A percentile compares a stretch with the other conserved stretches of the same genome.
Evolutionary conservation across 306 rosid species (phyloP).

Genomic region (Sphenostylis stenocarpa): DNA sequence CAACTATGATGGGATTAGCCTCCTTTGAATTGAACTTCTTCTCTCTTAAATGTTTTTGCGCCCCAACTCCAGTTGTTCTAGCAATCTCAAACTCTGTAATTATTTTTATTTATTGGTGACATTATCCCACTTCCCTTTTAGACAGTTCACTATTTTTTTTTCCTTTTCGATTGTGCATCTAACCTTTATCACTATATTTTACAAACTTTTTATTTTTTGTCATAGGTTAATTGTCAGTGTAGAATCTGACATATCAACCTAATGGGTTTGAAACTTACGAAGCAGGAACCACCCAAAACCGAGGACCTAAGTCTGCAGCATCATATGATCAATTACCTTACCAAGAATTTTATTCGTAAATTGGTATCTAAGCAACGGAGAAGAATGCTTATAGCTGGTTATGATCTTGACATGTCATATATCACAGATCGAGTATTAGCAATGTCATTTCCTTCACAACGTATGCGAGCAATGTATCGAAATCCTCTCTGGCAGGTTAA

Average conservation of each 20-base stretch:
- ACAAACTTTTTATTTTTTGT: slow-evolving; percentile 5
- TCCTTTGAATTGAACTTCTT: neutral
- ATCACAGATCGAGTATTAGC: slow-evolving; percentile 81
- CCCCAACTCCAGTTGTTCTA: slow-evolving; percentile 1
- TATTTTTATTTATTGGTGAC: neutral
- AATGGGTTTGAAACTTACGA: slow-evolving; percentile 73
- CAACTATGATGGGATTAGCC: neutral
- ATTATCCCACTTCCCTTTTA: neutral
- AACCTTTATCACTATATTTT: neutral
- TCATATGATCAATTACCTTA: slow-evolving; percentile 63
- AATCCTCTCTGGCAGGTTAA: slow-evolving; percentile 99
- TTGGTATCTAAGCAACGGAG: slow-evolving; percentile 89
- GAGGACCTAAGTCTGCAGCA: slow-evolving; percentile 49
- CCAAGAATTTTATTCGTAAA: slow-evolving; percentile 72
- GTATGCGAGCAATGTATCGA: slow-evolving; percentile 87
- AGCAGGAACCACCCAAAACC: slow-evolving; percentile 47
- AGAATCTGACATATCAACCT: slow-evolving; percentile 37
- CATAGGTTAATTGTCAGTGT: slow-evolving; percentile 40
- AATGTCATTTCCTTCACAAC: slow-evolving; percentile 94
- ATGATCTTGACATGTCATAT: slow-evolving; percentile 97
- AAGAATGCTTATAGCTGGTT: slow-evolving; percentile 92
- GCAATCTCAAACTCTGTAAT: neutral
- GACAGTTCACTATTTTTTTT: neutral
- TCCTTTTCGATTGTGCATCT: neutral
- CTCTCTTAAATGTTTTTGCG: neutral